Evolutionary conservation across 331 rosid species (phyloP).

Genomic region (Dryas integrifolia): DNA sequence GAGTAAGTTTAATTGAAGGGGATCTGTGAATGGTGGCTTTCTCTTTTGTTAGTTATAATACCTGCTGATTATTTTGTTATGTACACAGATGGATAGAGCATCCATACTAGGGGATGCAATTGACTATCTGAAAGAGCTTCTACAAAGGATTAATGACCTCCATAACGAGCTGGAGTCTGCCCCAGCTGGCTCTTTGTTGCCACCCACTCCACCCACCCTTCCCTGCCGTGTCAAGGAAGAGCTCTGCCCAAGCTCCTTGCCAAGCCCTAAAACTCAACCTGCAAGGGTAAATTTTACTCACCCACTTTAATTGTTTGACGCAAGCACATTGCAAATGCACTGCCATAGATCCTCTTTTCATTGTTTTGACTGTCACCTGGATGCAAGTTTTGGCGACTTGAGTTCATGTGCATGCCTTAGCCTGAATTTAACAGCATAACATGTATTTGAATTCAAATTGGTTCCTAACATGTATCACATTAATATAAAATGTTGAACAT

Average conservation of each 20-base stretch:
- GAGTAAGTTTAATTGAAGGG: neutral
- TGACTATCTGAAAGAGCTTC: slow-evolving; percentile 75
- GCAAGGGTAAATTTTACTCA: slow-evolving; percentile 51
- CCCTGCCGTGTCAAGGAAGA: slow-evolving; percentile 85
- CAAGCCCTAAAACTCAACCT: slow-evolving; percentile 71
- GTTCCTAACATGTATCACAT: no score
- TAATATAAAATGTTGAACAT: no score
- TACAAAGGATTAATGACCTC: slow-evolving; percentile 70
- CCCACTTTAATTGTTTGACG: slow-evolving; percentile 15
- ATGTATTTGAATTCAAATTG: no score
- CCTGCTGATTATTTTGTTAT: neutral
- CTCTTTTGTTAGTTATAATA: neutral
- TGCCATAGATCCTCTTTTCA: no score
- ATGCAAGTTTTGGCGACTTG: no score
- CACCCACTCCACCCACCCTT: slow-evolving; percentile 64
- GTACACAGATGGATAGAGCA: slow-evolving; percentile 71
- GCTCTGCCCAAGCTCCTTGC: slow-evolving; percentile 61
- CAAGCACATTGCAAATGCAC: slow-evolving; percentile 8
- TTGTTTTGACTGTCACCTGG: no score
- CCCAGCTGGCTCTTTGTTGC: slow-evolving; percentile 48
- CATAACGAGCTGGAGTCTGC: slow-evolving; percentile 71
- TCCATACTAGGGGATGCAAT: slow-evolving; percentile 88
- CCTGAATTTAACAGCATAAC: no score
- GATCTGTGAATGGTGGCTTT: slow-evolving; percentile 5
- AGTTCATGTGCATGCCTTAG: no score